These are phyloP conservation scores for Termitomyces sp. DNA, from an alignment of 768 basidiomycete species.

Conservation along the genomic window DNA sequence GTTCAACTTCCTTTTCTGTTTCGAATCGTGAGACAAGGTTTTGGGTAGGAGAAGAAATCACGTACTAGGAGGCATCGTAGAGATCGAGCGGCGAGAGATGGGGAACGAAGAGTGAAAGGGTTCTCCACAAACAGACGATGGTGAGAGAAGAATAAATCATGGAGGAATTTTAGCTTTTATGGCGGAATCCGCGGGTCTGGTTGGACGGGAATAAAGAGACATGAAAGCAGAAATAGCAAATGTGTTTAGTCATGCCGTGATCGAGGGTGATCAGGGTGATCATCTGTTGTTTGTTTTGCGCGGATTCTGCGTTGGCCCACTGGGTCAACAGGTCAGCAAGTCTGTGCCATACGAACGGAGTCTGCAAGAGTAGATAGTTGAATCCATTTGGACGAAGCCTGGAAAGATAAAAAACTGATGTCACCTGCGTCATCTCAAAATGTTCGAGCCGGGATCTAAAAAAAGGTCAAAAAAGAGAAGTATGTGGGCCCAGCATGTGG, in stretches of 20 bases:
- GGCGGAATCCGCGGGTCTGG: background rate
- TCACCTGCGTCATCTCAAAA: too few species aligned
- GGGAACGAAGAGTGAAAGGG: background rate
- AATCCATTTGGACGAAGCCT: too few species aligned
- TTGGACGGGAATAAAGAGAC: background rate
- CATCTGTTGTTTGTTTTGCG: too few species aligned
- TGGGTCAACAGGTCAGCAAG: too few species aligned
- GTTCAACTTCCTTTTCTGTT: constrained; percentile 3
- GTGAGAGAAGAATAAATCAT: background rate
- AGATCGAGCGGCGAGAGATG: background rate
- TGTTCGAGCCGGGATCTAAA: too few species aligned
- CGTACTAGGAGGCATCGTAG: background rate
- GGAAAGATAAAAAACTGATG: too few species aligned
- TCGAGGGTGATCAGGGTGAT: background rate
- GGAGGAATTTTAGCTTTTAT: background rate
- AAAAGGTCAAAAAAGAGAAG: too few species aligned
- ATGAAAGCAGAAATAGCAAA: too few species aligned
- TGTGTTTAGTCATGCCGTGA: background rate
- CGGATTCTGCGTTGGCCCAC: background rate
- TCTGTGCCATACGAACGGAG: background rate
- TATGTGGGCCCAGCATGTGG: too few species aligned
- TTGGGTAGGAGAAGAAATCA: background rate
- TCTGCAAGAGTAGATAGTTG: background rate
- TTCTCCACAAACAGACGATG: background rate
- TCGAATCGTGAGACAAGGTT: background rate